These are phyloP conservation scores for Phytophthora pistaciae DNA, from an alignment of 352 stramenopile species.

Conservation along the genomic window DNA sequence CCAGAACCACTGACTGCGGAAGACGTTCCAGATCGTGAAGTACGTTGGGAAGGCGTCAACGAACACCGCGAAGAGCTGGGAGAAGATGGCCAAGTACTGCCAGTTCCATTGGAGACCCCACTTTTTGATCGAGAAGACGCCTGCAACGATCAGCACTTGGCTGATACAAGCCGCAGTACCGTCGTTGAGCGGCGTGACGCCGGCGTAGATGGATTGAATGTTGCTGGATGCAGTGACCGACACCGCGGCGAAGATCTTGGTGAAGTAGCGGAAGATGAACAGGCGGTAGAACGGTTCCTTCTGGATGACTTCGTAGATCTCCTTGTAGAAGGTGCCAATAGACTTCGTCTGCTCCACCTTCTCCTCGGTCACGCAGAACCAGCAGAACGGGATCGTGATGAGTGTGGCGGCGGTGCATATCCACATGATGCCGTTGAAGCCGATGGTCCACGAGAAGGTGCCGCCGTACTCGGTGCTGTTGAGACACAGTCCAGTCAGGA, in stretches of 20 bases:
- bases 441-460: slow-evolving; percentile 15
- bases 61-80: slow-evolving; percentile 40
- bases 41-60: slow-evolving; percentile 45
- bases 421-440: slow-evolving; percentile 54
- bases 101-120: slow-evolving; percentile 59
- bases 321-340: slow-evolving; percentile 29
- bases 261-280: slow-evolving; percentile 45
- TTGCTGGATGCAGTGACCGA: slow-evolving; percentile 32
- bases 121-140: slow-evolving; percentile 45
- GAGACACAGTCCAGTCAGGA: slow-evolving; percentile 53
- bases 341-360: slow-evolving; percentile 30
- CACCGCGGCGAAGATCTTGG: slow-evolving; percentile 38
- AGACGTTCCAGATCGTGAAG: slow-evolving; percentile 46
- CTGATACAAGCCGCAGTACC: slow-evolving; percentile 33
- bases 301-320: slow-evolving; percentile 52
- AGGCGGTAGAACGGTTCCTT: slow-evolving; percentile 39
- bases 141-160: slow-evolving; percentile 29
- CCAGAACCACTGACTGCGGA: too few relatives aligned
- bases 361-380: slow-evolving; percentile 52
- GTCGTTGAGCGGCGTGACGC: slow-evolving; percentile 37
- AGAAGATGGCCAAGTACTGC: slow-evolving; percentile 41
- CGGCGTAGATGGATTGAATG: slow-evolving; percentile 40
- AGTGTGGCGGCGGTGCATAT: slow-evolving; percentile 23
- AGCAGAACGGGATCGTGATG: slow-evolving; percentile 42
- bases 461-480: slow-evolving; percentile 59